Evolutionary conservation across 371 early-diverging fungal species (phyloP), one percentile per base, ranked within the genome.

Genomic region (Umbelopsis sp.): DNA sequence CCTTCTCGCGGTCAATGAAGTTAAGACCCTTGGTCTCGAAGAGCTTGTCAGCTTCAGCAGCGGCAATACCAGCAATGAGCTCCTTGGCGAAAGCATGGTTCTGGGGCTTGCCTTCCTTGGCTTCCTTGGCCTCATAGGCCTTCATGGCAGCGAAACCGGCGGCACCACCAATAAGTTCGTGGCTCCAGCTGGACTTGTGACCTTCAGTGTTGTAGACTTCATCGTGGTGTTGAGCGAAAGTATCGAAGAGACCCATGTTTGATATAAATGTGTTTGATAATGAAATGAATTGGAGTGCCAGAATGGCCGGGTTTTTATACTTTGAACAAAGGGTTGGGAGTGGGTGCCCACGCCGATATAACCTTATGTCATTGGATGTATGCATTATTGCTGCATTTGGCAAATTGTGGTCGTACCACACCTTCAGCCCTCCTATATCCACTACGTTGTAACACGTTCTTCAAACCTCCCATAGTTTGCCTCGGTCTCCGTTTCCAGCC

Each of bases 141-240:
- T 78, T 83, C 46, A 76, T 70, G 48, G 83, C 83, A 66, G 80
- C 74, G 38, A 65, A 83, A 53, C 80, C 74, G 64, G 80, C 84
- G 69, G 87, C 87, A 50, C 81, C 85, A 50, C 83, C 83, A 73
- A 87, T 82, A 57, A 80, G 66, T 71, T 86, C 86, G 74, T 86
- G 86, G 38, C 75, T 72, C 65, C 84, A 69, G 63, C 67, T 70
- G 32, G 76, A 82, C 72, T 86, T 76, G 75, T 85, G 80, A n/a
- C 71, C 70, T 3, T 72, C 48, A 50, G 73, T 63, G 45, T 67
- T 45, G 24, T 69, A 38, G 20, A 80, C 67, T 67, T 80, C 52
- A 9, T 72, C 68, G 69, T 80, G 76, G 41, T 74, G 68, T 20
- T 70, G 25, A 16, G 63, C 25, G 50, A 80, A 82, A 22, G 50